These are phyloP conservation scores for Ceratobasidium sp. DNA, from an alignment of 1,284 basidiomycete genomes.

Conservation along the genomic window DNA sequence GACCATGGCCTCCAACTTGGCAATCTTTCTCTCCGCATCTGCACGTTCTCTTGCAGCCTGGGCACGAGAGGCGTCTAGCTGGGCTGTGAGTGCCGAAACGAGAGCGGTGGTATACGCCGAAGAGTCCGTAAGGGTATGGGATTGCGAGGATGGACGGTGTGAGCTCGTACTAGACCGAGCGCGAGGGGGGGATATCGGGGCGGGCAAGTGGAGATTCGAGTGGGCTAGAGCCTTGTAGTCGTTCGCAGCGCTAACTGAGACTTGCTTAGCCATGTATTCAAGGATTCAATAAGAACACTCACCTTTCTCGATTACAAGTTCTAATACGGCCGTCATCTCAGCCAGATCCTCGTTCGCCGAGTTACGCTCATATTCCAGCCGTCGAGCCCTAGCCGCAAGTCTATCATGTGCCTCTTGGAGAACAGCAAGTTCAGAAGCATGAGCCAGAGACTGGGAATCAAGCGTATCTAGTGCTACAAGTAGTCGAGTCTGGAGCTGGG, in stretches of 20 bases:
- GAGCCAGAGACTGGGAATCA: slow-evolving; percentile 26
- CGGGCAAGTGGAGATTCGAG: slow-evolving; percentile 32
- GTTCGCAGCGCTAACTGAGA: slow-evolving; percentile 36
- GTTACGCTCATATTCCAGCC: slow-evolving; percentile 41
- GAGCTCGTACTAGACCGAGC: slow-evolving; percentile 1
- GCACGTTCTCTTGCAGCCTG: slow-evolving; percentile 24
- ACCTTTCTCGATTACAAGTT: slow-evolving; percentile 42
- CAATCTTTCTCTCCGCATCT: slow-evolving; percentile 28
- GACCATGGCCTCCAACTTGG: slow-evolving; percentile 31
- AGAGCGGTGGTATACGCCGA: slow-evolving; percentile 37
- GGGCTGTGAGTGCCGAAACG: slow-evolving; percentile 25
- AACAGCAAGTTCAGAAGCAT: slow-evolving; percentile 32
- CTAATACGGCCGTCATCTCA: slow-evolving; percentile 40
- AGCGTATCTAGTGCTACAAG: slow-evolving; percentile 42
- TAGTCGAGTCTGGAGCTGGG: slow-evolving; percentile 33
- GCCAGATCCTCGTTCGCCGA: slow-evolving; percentile 37
- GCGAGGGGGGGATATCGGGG: slow-evolving; percentile 30
- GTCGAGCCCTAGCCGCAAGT: slow-evolving; percentile 27
- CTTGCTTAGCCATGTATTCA: not conserved
- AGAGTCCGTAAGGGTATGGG: not conserved
- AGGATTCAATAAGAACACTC: not conserved
- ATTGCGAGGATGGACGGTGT: not conserved
- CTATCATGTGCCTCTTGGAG: slow-evolving; percentile 32
- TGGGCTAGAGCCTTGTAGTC: slow-evolving; percentile 40
- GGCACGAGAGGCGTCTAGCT: slow-evolving; percentile 28